Evolutionary conservation across 1,139 yeast species (phyloP).

Genomic region (Kodamaea alishanica): DNA sequence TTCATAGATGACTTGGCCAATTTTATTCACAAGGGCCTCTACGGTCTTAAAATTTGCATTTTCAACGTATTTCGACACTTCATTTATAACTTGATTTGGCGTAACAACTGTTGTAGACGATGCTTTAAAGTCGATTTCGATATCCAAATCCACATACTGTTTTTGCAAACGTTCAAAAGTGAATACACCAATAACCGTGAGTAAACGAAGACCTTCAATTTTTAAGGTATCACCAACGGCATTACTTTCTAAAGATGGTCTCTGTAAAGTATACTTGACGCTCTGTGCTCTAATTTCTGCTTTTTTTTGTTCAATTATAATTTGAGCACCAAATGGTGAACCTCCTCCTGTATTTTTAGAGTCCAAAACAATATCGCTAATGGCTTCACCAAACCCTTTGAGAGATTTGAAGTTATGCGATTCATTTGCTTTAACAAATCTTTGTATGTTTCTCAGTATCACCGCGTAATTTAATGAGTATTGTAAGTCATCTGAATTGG

Average conservation of each 20-base stretch:
- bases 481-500: constrained; percentile 70
- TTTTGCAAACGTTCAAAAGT: constrained; percentile 79
- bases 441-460: constrained; percentile 58
- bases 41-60: constrained; percentile 81
- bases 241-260: constrained; percentile 20
- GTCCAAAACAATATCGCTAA: constrained; percentile 48
- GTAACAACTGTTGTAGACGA: constrained; percentile 3
- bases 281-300: constrained; percentile 56
- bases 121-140: constrained; percentile 39
- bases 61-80: constrained; percentile 59
- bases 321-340: constrained; percentile 29
- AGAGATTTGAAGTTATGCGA: constrained; percentile 49
- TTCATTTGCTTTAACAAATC: constrained; percentile 46
- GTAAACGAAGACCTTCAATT: constrained; percentile 53
- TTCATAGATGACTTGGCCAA: constrained; percentile 60
- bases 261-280: constrained; percentile 35
- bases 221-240: constrained; percentile 36
- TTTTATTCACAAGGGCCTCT: constrained; percentile 79
- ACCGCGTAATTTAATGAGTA: constrained; percentile 87
- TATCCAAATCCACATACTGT: constrained; percentile 68
- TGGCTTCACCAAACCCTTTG: constrained; percentile 54
- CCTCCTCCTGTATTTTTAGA: constrained; percentile 51
- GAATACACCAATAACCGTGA: constrained; percentile 86
- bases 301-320: constrained; percentile 46
- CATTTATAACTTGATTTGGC: constrained; percentile 40